phyloP scores from a whole-genome alignment of 768 basidiomycete genomes.

The Candolleomyces aberdarensis region DNA sequence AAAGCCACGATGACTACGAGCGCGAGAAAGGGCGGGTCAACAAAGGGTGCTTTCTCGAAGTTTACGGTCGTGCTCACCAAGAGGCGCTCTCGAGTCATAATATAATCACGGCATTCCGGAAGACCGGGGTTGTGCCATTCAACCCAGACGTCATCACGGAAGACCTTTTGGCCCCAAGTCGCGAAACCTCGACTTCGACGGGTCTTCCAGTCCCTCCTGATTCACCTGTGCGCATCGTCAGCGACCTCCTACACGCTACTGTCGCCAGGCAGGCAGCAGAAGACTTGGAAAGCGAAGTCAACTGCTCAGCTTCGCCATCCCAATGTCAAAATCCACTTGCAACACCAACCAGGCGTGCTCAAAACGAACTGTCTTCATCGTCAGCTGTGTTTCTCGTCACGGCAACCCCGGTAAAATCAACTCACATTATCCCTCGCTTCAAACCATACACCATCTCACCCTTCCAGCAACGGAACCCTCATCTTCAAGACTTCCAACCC shows the following conservation, averaged over 20 bases:
- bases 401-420: too few relatives aligned
- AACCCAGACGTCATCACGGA: constrained; percentile 24
- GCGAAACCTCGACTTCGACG: constrained; percentile 16
- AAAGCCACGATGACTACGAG: constrained; percentile 17
- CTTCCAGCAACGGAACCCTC: too few relatives aligned
- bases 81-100: constrained; percentile 20
- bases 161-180: constrained; percentile 29
- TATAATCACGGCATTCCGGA: constrained; percentile 27
- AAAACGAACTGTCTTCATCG: too few relatives aligned
- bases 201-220: constrained; percentile 19
- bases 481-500: too few relatives aligned
- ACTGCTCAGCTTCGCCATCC: too few relatives aligned
- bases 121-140: constrained; percentile 16
- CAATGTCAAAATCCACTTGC: too few relatives aligned
- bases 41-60: constrained; percentile 18
- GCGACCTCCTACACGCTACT: background rate
- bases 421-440: too few relatives aligned
- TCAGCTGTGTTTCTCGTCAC: too few relatives aligned
- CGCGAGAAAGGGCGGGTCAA: constrained; percentile 1
- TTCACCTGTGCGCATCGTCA: constrained; percentile 18
- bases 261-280: too few relatives aligned
- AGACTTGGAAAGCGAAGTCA: too few relatives aligned
- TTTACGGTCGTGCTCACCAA: constrained; percentile 28
- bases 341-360: too few relatives aligned
- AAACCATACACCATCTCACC: too few relatives aligned